Conservation (phyloP, 2,329 filamentous ascomycete genomes). For the Verticillium klebahnii region DNA sequence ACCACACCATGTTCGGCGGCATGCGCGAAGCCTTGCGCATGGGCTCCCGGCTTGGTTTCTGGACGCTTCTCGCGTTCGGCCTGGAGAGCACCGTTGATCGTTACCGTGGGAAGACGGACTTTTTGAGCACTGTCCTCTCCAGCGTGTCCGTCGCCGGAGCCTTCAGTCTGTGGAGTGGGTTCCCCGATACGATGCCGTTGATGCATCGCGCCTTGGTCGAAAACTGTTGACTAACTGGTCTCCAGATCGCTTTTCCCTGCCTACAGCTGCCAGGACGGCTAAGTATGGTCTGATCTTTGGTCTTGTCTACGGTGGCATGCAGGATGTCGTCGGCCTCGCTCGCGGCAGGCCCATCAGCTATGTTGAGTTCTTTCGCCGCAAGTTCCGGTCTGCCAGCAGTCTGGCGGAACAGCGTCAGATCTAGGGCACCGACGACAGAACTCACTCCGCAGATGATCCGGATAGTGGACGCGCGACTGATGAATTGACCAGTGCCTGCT, state of each 20-base stretch:
- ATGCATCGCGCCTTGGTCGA: background rate
- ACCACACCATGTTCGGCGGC: slow-evolving; percentile 74
- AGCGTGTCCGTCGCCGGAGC: slow-evolving; percentile 79
- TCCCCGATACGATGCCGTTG: background rate
- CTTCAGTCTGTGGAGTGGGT: slow-evolving; percentile 82
- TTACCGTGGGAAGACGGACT: slow-evolving; percentile 65
- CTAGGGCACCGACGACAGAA: background rate
- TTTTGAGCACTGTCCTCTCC: slow-evolving; percentile 75
- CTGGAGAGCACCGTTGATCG: slow-evolving; percentile 84
- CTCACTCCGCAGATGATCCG: background rate
- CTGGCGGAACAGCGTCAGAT: background rate
- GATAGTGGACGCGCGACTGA: background rate
- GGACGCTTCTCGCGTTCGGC: slow-evolving; percentile 71
- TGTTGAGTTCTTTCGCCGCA: slow-evolving; percentile 55
- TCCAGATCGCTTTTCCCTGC: slow-evolving; percentile 73
- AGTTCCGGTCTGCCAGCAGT: background rate
- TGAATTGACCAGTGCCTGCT: background rate
- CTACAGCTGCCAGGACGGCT: slow-evolving; percentile 72
- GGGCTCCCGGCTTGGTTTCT: slow-evolving; percentile 64
- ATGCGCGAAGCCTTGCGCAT: slow-evolving; percentile 74
- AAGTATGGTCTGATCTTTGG: slow-evolving; percentile 76
- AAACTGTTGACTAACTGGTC: background rate
- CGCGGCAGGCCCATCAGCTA: slow-evolving; percentile 73
- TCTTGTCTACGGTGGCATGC: slow-evolving; percentile 71
- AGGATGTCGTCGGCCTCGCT: slow-evolving; percentile 67